Base-by-base conservation (phyloP, 345 rosid genomes). In the Odontarrhena argentea region DNA sequence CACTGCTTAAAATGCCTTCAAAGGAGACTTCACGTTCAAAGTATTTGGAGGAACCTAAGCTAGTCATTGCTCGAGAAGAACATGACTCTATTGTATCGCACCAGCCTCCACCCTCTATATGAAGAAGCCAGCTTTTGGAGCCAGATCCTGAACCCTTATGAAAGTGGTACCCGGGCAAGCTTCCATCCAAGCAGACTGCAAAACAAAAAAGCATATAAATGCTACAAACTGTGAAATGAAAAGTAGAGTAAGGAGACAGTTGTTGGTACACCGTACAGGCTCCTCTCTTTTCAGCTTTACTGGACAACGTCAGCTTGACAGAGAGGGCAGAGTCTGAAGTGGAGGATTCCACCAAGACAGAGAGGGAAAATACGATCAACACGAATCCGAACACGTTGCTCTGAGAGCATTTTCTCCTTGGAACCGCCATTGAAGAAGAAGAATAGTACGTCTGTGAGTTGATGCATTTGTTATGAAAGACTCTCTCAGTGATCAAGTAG, bases 71-170 rank as follows among this genome's bases (percentile, higher is more conserved):
- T 2, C 92, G 82, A 28, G 2, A 18, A 41, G 70, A 72, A 82
- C 91, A 89, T 8, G 92, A 76, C 49, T 25, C 78, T 14, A 81
- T 49, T 1, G 91, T 38, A 53, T 74, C 66, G 67, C 96, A 89
- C 96, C 96, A 86, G 5, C 96, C 91, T 79, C 96, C 92, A 55
- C 96, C 96, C 90, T 88, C 95, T 56, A 93, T 54, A 77, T 88
- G 91, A 76, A 93, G 82, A 43, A 93, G 61, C 98, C 98, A 93
- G 57, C 78, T 85, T 45, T 63, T 59, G 7, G 87, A 83, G 24
- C 97, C 96, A 63, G 85, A 86, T 44, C 96, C 90, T 2, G 82
- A 87, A 8, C 89, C 98, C 65, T 69, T 73, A 4, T 63, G 72
- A 22, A 86, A 77, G 67, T 86, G 91, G 78, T 87, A 92, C 40